Conservation (phyloP, 805 yeast species). For the Kodamaea laetipori region DNA sequence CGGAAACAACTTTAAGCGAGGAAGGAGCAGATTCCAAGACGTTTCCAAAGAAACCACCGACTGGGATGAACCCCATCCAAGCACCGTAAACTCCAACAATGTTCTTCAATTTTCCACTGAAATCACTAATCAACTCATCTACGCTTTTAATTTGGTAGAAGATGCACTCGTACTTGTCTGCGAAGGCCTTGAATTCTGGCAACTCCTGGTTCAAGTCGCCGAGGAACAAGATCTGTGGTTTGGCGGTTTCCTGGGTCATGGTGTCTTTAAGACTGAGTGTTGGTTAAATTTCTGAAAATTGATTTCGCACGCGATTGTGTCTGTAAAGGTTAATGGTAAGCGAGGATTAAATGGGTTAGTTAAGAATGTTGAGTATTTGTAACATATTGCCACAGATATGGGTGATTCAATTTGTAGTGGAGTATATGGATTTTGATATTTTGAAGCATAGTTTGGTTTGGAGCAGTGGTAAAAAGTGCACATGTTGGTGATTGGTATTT, state of each 20-base stretch:
- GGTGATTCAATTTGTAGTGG: no score
- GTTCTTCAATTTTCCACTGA: conserved; percentile 42
- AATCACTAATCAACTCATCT: conserved; percentile 43
- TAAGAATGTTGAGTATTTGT: no score
- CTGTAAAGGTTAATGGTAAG: no score
- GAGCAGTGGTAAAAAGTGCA: no score
- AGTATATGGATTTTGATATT: no score
- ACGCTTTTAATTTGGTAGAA: conserved; percentile 44
- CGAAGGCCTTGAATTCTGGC: conserved; percentile 49
- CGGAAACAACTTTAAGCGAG: conserved; percentile 48
- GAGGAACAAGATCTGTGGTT: conserved; percentile 47
- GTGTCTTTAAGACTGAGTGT: not conserved
- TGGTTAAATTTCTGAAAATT: not conserved
- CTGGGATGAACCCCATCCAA: conserved; percentile 53
- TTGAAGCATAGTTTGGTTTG: no score
- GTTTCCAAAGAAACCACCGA: conserved; percentile 53
- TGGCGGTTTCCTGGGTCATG: conserved; percentile 13
- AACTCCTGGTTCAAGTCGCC: conserved; percentile 51
- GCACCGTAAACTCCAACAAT: conserved; percentile 60
- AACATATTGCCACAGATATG: no score
- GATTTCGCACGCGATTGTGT: not conserved
- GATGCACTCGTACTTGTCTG: conserved; percentile 37
- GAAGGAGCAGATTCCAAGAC: conserved; percentile 48
- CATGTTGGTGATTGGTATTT: no score
- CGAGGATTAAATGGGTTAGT: no score